These are phyloP conservation scores for Kluyveromyces marxianus DNA, from an alignment of 1,139 yeast genomes.

Conservation along the genomic window DNA sequence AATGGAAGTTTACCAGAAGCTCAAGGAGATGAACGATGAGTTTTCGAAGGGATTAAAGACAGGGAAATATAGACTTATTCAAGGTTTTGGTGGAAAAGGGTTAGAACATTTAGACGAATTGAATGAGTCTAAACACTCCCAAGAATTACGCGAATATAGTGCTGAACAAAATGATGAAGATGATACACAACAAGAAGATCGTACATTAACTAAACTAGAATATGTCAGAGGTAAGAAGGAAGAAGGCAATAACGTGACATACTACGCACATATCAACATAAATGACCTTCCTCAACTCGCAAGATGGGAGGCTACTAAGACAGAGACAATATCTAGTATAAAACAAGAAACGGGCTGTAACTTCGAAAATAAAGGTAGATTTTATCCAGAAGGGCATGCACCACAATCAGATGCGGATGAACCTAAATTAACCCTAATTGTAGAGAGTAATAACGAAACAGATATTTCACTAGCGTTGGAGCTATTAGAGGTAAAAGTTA, in stretches of 20 bases:
- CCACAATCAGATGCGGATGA: conserved; percentile 47
- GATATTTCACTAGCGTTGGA: conserved; percentile 62
- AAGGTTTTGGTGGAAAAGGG: conserved; percentile 94
- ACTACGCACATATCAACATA: conserved; percentile 64
- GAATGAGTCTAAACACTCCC: conserved; percentile 49
- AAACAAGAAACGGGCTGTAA: conserved; percentile 71
- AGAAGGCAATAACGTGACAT: conserved; percentile 54
- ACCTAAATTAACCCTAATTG: conserved; percentile 67
- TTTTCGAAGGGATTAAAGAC: conserved; percentile 57
- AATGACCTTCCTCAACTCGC: conserved; percentile 84
- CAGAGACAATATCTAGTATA: conserved; percentile 56
- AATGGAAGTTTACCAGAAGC: conserved; percentile 35
- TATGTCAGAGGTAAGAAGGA: conserved; percentile 22
- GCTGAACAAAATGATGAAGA: conserved; percentile 26
- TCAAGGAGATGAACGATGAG: conserved; percentile 45
- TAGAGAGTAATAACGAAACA: conserved; percentile 67
- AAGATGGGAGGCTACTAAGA: conserved; percentile 73
- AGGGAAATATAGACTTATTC: conserved; percentile 60
- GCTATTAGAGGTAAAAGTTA: conserved; percentile 51
- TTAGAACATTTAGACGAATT: conserved; percentile 69
- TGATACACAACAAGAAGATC: conserved; percentile 35
- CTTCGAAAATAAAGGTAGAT: conserved; percentile 77
- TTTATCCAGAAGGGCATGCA: conserved; percentile 48
- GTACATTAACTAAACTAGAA: conserved; percentile 48
- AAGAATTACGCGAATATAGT: conserved; percentile 39